These are phyloP conservation scores for Ceratobasidium sp. DNA, from an alignment of 1,284 basidiomycete genomes.

Conservation along the genomic window DNA sequence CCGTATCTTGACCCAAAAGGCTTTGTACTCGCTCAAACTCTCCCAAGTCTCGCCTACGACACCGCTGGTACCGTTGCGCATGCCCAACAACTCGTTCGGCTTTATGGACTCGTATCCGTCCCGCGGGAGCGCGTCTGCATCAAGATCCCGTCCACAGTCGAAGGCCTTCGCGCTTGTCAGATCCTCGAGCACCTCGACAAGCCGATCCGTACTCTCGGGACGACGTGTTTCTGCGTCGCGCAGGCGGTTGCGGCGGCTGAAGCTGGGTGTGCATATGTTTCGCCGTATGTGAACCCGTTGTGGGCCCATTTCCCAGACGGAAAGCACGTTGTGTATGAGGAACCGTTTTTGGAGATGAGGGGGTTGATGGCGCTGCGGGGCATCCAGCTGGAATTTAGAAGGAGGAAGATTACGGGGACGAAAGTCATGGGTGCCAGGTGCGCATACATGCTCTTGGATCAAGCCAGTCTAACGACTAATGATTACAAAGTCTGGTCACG, in stretches of 20 bases:
- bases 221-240: constrained; percentile 53
- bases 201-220: constrained; percentile 54
- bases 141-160: constrained; percentile 55
- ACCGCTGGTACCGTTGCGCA: constrained; percentile 50
- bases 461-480: background rate
- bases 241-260: constrained; percentile 54
- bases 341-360: constrained; percentile 51
- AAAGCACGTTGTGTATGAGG: constrained; percentile 47
- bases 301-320: constrained; percentile 53
- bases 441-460: constrained; percentile 10
- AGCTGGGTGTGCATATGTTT: constrained; percentile 53
- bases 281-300: constrained; percentile 55
- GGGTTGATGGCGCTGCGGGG: constrained; percentile 51
- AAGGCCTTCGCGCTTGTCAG: constrained; percentile 53
- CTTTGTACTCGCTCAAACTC: constrained; percentile 51
- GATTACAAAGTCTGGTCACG: constrained; percentile 49
- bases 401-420: constrained; percentile 46
- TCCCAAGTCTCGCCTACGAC: constrained; percentile 50
- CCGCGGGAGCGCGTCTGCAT: constrained; percentile 53
- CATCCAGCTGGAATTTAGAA: constrained; percentile 50
- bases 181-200: constrained; percentile 49
- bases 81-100: constrained; percentile 49
- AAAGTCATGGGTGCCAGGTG: constrained; percentile 53
- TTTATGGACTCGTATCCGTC: constrained; percentile 48
- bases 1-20: constrained; percentile 50